Evolutionary conservation across 176 grass and related monocot genomes (phyloP).

Genomic region (Oryza brachyantha): DNA sequence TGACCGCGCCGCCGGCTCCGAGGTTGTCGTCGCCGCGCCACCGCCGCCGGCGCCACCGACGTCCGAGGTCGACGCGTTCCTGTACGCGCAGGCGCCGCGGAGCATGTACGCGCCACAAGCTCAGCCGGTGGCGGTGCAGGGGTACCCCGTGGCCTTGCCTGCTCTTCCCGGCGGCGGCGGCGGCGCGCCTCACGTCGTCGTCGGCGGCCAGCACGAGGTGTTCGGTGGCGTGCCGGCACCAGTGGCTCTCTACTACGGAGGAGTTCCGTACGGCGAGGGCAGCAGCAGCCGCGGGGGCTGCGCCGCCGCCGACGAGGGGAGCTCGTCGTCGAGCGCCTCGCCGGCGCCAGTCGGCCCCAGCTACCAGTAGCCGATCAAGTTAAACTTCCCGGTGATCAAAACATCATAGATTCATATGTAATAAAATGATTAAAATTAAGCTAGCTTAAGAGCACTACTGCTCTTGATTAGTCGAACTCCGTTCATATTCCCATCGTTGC

Average conservation of each 20-base stretch:
- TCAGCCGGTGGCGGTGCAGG: not conserved
- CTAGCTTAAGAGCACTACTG: not conserved
- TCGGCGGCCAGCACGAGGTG: not conserved
- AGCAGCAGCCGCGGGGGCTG: not conserved
- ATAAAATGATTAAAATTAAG: not conserved
- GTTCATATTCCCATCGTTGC: not conserved
- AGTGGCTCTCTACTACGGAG: not conserved
- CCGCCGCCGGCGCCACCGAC: not conserved
- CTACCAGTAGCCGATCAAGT: not conserved
- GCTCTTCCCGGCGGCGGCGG: not conserved
- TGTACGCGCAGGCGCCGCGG: not conserved
- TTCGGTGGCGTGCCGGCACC: not conserved
- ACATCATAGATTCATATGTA: too few relatives aligned
- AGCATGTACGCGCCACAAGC: not conserved
- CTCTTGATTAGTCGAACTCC: not conserved
- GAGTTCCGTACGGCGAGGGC: not conserved
- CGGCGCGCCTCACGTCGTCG: too few relatives aligned
- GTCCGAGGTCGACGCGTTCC: not conserved
- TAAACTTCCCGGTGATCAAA: too few relatives aligned
- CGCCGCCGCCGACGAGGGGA: not conserved
- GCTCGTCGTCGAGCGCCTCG: slow-evolving; percentile 1
- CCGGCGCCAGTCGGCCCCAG: not conserved
- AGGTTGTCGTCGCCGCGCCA: not conserved
- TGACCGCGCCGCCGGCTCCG: too few relatives aligned
- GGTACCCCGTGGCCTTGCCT: not conserved